Evolutionary conservation across 192 early-diverging fungal species (phyloP), one percentile per base, ranked within the genome.

Genomic region (Umbelopsis vinacea): DNA sequence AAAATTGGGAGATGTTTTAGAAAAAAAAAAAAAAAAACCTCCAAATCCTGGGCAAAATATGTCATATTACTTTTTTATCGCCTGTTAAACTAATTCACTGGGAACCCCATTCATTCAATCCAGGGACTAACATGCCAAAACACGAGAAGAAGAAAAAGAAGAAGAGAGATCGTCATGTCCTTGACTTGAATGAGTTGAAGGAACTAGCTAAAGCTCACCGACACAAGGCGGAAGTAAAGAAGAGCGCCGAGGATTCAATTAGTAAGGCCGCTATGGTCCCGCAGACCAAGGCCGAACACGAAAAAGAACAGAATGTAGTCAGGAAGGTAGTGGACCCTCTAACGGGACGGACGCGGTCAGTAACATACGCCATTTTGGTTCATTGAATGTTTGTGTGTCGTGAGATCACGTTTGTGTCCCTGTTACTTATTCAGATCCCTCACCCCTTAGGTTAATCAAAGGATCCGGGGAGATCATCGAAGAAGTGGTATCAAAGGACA

Each of bases 381-480:
- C 22, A 43, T 45, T 46, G 11, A 9, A 53, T 29, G 29, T n/a
- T 55, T 24, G 33, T 46, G 14, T 6, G 26, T 24, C 43, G 46
- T 60, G 66, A 40, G 26, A 55, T 48, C 35, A 10, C 23, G 43
- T 6, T 24, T 52, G 46, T 19, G 29, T 37, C 7, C 26, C 29
- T 29, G 11, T 35, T 60, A 63, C 37, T 35, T 37, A 37, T 19
- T 38, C 17, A 29, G 26, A 22, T 63, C 21, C 22, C 53, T 22
- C 5, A 22, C 35, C 53, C 23, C 26, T 38, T 50, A 86, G 85
- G 53, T 52, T 82, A 21, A 82, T 87, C 12, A 84, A 76, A 67
- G 85, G 85, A 45, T 77, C 76, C 12, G 85, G 85, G 0, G 85
- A 86, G 71, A 80, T 87, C 17, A 67, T 87, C 12, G 85, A 87